Conservation (phyloP, 2,329 filamentous ascomycete genomes). For the Colletotrichum sp. region DNA sequence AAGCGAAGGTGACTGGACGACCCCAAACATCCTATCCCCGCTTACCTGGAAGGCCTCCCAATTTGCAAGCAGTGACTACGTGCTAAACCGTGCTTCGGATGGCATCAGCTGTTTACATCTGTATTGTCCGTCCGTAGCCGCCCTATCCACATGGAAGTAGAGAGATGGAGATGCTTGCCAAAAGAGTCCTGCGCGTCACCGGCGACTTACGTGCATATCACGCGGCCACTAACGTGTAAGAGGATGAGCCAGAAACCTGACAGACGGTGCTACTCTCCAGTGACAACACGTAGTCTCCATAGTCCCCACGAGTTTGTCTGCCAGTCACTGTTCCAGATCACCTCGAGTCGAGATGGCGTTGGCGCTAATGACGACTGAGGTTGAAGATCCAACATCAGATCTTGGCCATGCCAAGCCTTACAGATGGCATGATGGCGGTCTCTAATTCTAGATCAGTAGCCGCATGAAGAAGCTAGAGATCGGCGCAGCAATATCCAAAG, state of each 20-base stretch:
- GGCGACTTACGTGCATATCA: constrained; percentile 10
- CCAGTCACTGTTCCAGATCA: background rate
- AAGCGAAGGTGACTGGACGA: background rate
- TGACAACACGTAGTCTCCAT: background rate
- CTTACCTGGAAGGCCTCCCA: constrained; percentile 11
- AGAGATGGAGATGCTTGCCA: background rate
- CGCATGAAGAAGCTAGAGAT: background rate
- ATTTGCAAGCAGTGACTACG: background rate
- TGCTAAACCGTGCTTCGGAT: background rate
- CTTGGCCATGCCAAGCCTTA: background rate
- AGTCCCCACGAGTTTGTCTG: background rate
- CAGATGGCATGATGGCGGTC: background rate
- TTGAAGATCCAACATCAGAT: background rate
- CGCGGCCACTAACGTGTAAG: background rate
- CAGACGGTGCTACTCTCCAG: background rate
- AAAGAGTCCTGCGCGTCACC: constrained; percentile 11
- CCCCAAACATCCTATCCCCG: background rate
- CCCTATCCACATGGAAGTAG: background rate
- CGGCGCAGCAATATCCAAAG: background rate
- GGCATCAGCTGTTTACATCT: background rate
- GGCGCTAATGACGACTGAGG: background rate
- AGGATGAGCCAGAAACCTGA: constrained; percentile 7
- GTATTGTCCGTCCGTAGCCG: background rate
- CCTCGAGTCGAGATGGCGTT: background rate
- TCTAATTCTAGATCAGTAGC: background rate